Base-by-base conservation (phyloP, 2,329 filamentous ascomycete genomes). In the Geosmithia flava region DNA sequence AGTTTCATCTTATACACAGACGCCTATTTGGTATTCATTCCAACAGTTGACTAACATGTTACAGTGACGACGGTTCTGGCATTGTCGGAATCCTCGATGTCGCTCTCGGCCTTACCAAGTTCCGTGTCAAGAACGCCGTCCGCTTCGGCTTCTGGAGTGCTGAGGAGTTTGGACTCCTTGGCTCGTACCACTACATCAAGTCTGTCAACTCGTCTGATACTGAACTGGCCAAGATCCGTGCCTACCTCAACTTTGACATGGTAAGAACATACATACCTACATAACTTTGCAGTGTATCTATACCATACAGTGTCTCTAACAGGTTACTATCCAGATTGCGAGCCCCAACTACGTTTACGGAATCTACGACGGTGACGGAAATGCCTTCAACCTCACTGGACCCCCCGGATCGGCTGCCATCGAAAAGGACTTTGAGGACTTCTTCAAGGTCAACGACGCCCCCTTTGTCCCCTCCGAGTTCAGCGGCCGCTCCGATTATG, bases 401-500 rank as follows among this genome's bases (percentile, higher is more conserved):
- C 68, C 81, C 54, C 68, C 63, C 48, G 81, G 81, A 0, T 83
- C 78, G 8, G 79, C 75, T 16, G 69, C 81, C 51, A 70, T 81
- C 27, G 76, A 78, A 58, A 61, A 69, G 48, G 67, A 80, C 51
- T 83, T 81, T 58, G 69, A 76, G 54, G 61, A 75, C 23, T 83
- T 72, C 62, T 83, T 58, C 57, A 56, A 59, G 47, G 59, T 59
- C 42, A 66, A 72, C 46, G 71, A 67, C 16, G 59, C 69, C 42
- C 69, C 71, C 53, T 78, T 72, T 51, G 76, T 76, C 0, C 74
- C 76, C 27, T 80, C 80, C 20, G 73, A 75, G 44, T 87, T 87
- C 57, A 74, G 76, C 58, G 80, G 79, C 6, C 75, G 80, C 47
- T 80, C 75, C 43, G 83, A 86, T 59, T 85, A 86, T 56, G 79